These are phyloP conservation scores for Neofusicoccum laricinum DNA, from an alignment of 2,329 filamentous ascomycete genomes.

Conservation along the genomic window DNA sequence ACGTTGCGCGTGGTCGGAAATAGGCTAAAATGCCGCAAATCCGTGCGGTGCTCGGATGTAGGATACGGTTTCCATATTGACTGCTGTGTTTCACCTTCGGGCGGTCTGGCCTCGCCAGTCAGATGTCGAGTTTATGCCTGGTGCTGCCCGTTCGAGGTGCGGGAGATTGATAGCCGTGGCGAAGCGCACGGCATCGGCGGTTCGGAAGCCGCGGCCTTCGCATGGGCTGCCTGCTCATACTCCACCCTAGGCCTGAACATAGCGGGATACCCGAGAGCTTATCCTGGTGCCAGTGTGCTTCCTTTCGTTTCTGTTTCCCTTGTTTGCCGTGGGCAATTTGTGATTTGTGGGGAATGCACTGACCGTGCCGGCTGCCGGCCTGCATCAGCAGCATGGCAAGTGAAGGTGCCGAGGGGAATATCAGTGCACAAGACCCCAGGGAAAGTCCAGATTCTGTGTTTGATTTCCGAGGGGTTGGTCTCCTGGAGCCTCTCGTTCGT, in stretches of 20 bases:
- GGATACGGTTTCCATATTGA: not conserved
- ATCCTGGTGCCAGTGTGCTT: not conserved
- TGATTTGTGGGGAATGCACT: not conserved
- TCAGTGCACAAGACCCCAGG: no score
- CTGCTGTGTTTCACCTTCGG: not conserved
- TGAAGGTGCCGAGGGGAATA: not conserved
- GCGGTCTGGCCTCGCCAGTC: not conserved
- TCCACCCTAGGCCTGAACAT: not conserved
- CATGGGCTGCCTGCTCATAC: not conserved
- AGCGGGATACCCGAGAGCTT: not conserved
- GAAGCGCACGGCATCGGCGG: slow-evolving; percentile 6
- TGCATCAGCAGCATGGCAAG: not conserved
- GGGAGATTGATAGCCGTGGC: not conserved
- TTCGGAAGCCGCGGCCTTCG: slow-evolving; percentile 12
- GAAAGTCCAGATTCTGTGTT: no score
- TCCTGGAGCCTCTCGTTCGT: not conserved
- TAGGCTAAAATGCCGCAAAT: slow-evolving; percentile 5
- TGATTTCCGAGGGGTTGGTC: not conserved
- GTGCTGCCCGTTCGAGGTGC: not conserved
- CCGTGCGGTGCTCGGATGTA: not conserved
- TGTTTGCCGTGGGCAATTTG: not conserved
- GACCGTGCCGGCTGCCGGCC: no score
- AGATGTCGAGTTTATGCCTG: not conserved
- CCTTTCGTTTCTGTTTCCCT: not conserved
- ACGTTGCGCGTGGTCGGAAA: not conserved